A percentile compares a stretch with the other conserved stretches of the same genome.
Evolutionary conservation across 129 eudicot genomes (phyloP).

Genomic region (Kitagawia praeruptora): DNA sequence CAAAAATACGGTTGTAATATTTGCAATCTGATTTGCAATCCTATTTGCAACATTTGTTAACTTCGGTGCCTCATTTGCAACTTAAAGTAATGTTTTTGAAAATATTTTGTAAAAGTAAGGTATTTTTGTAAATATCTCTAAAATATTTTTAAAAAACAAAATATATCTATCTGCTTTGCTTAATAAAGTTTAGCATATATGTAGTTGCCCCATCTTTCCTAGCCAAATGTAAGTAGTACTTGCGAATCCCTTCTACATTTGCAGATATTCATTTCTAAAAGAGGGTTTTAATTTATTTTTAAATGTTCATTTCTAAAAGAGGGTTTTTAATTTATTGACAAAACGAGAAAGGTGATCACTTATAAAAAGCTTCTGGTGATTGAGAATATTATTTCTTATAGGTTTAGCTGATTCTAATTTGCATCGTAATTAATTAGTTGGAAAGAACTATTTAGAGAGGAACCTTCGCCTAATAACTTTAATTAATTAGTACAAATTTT

Average conservation of each 20-base stretch:
- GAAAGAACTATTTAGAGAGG: not conserved
- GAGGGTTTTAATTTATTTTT: not conserved
- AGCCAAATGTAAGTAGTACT: conserved; percentile 1
- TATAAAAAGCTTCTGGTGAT: not conserved
- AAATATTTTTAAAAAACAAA: no score
- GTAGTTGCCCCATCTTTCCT: not conserved
- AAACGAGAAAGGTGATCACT: conserved; percentile 18
- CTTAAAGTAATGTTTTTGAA: no score
- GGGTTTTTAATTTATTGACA: not conserved
- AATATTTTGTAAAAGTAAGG: no score
- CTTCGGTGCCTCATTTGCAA: no score
- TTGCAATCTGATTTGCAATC: no score
- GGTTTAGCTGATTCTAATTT: conserved; percentile 6
- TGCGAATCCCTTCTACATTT: conserved; percentile 7
- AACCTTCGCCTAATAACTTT: conserved; percentile 9
- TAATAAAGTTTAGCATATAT: conserved; percentile 8
- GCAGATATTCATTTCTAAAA: not conserved
- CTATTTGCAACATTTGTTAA: no score
- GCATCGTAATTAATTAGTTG: not conserved
- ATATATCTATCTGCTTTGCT: not conserved
- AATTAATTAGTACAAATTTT: not conserved
- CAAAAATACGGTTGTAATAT: no score
- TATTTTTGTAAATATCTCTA: no score
- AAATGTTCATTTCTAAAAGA: not conserved
- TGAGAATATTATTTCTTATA: conserved; percentile 8